phyloP scores from a whole-genome alignment of 148 eudicot genomes.

The Polygonum aviculare region DNA sequence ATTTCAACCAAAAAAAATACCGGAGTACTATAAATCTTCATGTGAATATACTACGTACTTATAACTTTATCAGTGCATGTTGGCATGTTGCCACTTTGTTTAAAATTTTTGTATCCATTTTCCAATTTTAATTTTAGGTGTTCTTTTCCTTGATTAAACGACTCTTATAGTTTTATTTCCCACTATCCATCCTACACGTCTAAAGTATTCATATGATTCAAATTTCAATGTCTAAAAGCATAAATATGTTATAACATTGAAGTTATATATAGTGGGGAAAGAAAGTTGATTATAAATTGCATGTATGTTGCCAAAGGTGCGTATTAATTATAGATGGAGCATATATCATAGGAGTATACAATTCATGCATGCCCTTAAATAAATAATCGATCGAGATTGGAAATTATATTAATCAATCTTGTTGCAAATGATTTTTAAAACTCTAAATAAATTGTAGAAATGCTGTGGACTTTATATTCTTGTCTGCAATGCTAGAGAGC shows the following conservation, averaged over 20 bases:
- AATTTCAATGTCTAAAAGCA: no score
- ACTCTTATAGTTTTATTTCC: no score
- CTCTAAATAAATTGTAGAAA: neutral
- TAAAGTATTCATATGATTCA: no score
- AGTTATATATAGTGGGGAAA: neutral
- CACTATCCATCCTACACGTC: no score
- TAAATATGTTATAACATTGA: no score
- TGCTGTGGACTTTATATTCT: neutral
- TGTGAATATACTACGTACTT: no score
- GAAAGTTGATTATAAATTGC: neutral
- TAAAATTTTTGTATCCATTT: no score
- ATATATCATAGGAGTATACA: neutral
- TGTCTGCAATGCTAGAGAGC: constrained; percentile 1
- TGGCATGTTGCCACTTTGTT: no score
- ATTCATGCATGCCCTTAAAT: neutral
- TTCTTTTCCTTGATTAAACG: neutral
- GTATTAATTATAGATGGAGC: neutral
- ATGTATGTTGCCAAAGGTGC: neutral
- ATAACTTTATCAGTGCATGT: no score
- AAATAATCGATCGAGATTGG: neutral
- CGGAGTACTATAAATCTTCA: no score
- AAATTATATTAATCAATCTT: neutral
- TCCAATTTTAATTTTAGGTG: neutral
- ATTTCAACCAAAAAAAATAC: no score
- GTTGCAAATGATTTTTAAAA: neutral